A percentile compares a stretch with the other conserved stretches of the same genome.
phyloP scores from a whole-genome alignment of 768 basidiomycete species.

The Podaxis sp. region DNA sequence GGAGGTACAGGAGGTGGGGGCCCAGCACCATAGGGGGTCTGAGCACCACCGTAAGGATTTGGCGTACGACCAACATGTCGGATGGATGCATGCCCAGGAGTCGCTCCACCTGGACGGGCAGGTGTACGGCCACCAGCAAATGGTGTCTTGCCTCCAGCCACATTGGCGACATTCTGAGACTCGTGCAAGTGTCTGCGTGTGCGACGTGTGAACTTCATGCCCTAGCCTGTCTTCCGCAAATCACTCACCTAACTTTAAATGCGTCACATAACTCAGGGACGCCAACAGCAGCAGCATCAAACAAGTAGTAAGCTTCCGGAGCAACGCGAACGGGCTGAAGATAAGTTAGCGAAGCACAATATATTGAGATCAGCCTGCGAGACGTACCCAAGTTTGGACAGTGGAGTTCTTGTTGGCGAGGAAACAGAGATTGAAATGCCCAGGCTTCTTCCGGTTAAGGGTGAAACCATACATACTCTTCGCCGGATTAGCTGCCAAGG shows the following conservation, averaged over 20 bases:
- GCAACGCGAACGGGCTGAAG: slow-evolving; percentile 81
- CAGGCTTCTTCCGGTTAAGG: slow-evolving; percentile 83
- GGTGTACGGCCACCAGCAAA: slow-evolving; percentile 78
- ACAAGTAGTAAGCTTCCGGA: slow-evolving; percentile 86
- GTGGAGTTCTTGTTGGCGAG: slow-evolving; percentile 86
- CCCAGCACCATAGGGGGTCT: slow-evolving; percentile 39
- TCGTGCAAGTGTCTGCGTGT: slow-evolving; percentile 70
- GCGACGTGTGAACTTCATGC: background rate
- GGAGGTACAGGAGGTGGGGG: slow-evolving; percentile 27
- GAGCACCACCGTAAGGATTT: slow-evolving; percentile 66
- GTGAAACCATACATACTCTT: slow-evolving; percentile 97
- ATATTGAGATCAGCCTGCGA: background rate
- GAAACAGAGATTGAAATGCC: slow-evolving; percentile 93
- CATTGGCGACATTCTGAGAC: slow-evolving; percentile 56
- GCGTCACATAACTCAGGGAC: slow-evolving; percentile 95
- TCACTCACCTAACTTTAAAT: slow-evolving; percentile 80
- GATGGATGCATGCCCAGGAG: slow-evolving; percentile 78
- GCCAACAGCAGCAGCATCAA: slow-evolving; percentile 86
- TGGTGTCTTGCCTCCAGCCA: slow-evolving; percentile 74
- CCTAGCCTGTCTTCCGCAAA: background rate
- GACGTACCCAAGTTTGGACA: slow-evolving; percentile 88
- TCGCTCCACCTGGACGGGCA: slow-evolving; percentile 70
- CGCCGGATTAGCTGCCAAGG: slow-evolving; percentile 88
- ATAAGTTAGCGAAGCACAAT: slow-evolving; percentile 13
- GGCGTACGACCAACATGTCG: slow-evolving; percentile 75